These are phyloP conservation scores for Quercus ilex DNA, from an alignment of 306 rosid genomes.

Conservation along the genomic window DNA sequence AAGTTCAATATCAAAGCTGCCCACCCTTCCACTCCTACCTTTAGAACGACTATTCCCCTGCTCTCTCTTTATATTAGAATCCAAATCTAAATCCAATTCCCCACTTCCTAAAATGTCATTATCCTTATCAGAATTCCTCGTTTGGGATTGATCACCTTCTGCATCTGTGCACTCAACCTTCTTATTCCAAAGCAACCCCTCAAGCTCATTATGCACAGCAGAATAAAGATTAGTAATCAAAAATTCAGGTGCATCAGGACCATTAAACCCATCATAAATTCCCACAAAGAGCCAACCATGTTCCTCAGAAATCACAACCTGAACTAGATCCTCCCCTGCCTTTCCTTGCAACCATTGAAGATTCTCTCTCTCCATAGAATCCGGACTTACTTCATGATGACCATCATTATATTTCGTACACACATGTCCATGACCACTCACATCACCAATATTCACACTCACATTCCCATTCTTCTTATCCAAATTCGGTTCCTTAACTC, in stretches of 20 bases:
- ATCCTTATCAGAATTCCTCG: conserved; percentile 2
- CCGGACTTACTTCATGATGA: conserved; percentile 19
- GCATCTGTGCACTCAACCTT: conserved; percentile 13
- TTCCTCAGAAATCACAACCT: conserved; percentile 69
- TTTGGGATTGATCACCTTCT: conserved; percentile 1
- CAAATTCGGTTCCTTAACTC: conserved; percentile 22
- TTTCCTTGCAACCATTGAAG: conserved; percentile 89
- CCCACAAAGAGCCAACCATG: conserved; percentile 85
- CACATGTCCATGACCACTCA: conserved; percentile 31
- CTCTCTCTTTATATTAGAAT: conserved; percentile 2
- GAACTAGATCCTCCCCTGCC: conserved; percentile 84
- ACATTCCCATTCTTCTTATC: conserved; percentile 25
- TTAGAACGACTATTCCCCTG: background rate
- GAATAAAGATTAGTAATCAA: conserved; percentile 57
- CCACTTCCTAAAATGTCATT: background rate
- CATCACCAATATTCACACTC: conserved; percentile 18
- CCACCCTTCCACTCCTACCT: background rate
- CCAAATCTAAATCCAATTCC: conserved; percentile 10
- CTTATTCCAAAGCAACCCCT: conserved; percentile 42
- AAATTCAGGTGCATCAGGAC: conserved; percentile 90
- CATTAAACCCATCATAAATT: conserved; percentile 88
- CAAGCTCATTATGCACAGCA: conserved; percentile 49
- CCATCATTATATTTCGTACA: conserved; percentile 18
- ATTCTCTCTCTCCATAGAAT: conserved; percentile 33
- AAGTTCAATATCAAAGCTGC: conserved; percentile 38